Conservation (phyloP, 768 basidiomycete genomes). For the Boletus rubropictus region DNA sequence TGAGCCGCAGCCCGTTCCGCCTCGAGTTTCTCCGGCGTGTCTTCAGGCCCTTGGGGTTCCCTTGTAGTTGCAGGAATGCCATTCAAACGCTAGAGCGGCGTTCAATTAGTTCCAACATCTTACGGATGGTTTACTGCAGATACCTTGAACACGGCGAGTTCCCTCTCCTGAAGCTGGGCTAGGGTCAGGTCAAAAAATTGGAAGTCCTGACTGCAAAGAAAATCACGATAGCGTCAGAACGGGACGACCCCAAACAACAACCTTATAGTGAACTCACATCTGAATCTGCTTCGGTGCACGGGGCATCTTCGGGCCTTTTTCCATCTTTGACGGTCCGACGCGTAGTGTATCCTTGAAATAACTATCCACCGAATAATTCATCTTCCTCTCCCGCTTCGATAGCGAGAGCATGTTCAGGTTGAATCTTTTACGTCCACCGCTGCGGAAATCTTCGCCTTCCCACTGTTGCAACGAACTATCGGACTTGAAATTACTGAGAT, state of each 20-base stretch:
- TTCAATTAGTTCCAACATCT: neutral
- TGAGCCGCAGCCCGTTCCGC: slow-evolving; percentile 75
- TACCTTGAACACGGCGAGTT: slow-evolving; percentile 77
- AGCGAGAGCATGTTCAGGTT: slow-evolving; percentile 78
- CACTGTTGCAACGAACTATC: slow-evolving; percentile 88
- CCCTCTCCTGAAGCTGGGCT: slow-evolving; percentile 78
- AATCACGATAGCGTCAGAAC: neutral
- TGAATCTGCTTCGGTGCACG: slow-evolving; percentile 84
- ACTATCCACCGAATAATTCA: slow-evolving; percentile 89
- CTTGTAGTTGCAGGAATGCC: slow-evolving; percentile 59
- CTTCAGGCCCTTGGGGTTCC: slow-evolving; percentile 63
- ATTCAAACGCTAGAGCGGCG: slow-evolving; percentile 47
- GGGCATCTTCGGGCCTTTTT: slow-evolving; percentile 78
- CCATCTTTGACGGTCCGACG: slow-evolving; percentile 68
- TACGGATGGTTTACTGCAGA: neutral
- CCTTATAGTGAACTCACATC: slow-evolving; percentile 47
- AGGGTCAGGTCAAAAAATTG: slow-evolving; percentile 90
- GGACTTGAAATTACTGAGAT: slow-evolving; percentile 94
- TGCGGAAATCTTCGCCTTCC: slow-evolving; percentile 91
- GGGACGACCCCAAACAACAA: neutral
- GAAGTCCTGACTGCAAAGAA: slow-evolving; percentile 71
- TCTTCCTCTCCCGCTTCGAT: slow-evolving; percentile 90
- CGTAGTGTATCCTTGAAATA: slow-evolving; percentile 94
- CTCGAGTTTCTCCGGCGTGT: slow-evolving; percentile 80
- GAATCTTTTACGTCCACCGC: slow-evolving; percentile 67